phyloP scores from a whole-genome alignment of 2,329 filamentous ascomycete genomes.

The Paracorniculantispora psalliotae region DNA sequence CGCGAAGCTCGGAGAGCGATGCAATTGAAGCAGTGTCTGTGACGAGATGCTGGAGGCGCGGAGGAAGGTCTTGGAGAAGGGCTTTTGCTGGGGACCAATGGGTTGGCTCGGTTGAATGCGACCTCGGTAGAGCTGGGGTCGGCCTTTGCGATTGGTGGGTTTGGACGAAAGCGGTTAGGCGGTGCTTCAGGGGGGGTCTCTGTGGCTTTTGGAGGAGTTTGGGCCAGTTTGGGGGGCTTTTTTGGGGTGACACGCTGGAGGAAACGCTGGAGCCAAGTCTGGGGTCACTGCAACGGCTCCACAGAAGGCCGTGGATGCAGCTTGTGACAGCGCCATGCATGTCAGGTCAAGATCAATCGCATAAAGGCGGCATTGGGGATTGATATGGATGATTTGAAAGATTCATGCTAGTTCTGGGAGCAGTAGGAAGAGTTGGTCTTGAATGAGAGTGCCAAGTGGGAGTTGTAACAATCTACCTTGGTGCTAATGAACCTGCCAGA shows the following conservation, averaged over 20 bases:
- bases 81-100: not conserved
- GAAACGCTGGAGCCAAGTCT: not conserved
- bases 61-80: not conserved
- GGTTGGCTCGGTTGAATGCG: constrained; percentile 12
- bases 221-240: not conserved
- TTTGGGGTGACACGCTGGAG: not conserved
- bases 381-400: no score
- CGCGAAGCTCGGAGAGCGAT: not conserved
- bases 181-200: not conserved
- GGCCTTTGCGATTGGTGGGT: not conserved
- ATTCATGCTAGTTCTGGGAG: no score
- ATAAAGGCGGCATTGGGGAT: not conserved
- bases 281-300: not conserved
- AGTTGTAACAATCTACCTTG: no score
- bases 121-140: constrained; percentile 9
- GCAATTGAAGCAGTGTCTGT: not conserved
- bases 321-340: not conserved
- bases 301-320: not conserved
- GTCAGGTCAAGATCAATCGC: not conserved
- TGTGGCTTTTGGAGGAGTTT: not conserved
- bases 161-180: not conserved
- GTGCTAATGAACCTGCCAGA: no score
- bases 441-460: no score
- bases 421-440: no score
- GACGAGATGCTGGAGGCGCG: not conserved